A percentile compares a stretch with the other conserved stretches of the same genome.
Evolutionary conservation across 768 basidiomycete genomes (phyloP).

Genomic region (Lyophyllum semitale): DNA sequence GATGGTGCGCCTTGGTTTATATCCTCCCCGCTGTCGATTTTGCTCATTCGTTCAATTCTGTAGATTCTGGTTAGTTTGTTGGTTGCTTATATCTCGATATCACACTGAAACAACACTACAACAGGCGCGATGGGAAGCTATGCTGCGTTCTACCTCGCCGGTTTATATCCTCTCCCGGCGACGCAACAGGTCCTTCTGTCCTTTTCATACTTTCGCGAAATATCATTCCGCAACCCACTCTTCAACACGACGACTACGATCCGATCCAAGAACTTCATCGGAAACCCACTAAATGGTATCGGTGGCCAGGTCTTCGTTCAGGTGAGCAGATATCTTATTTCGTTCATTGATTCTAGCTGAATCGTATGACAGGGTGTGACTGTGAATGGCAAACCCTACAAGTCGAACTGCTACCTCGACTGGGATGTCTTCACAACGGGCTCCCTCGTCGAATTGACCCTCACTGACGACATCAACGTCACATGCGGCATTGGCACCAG

Average conservation of each 20-base stretch:
- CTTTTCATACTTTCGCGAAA: conserved; percentile 60
- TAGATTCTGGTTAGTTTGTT: conserved; percentile 23
- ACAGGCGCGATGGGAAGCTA: conserved; percentile 67
- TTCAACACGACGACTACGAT: conserved; percentile 61
- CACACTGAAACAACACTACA: background rate
- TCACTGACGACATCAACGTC: conserved; percentile 54
- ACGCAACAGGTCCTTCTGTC: conserved; percentile 61
- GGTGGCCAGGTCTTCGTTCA: conserved; percentile 60
- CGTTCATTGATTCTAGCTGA: background rate
- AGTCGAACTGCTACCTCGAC: conserved; percentile 65
- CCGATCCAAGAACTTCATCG: conserved; percentile 46
- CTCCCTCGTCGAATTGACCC: conserved; percentile 53
- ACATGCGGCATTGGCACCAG: conserved; percentile 47
- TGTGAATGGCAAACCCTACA: conserved; percentile 57
- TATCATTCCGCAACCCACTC: conserved; percentile 63
- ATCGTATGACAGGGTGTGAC: conserved; percentile 45
- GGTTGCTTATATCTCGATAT: background rate
- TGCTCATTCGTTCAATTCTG: conserved; percentile 22
- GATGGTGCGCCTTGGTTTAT: conserved; percentile 48
- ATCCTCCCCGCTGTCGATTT: conserved; percentile 3
- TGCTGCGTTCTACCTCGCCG: conserved; percentile 57
- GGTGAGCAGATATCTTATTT: conserved; percentile 30
- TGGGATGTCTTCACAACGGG: conserved; percentile 64
- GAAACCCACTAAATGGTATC: conserved; percentile 52
- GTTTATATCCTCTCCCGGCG: conserved; percentile 64